A percentile compares a stretch with the other conserved stretches of the same genome.
Evolutionary conservation across 2,329 filamentous ascomycete genomes (phyloP).

Genomic region (Colletotrichum sp.): DNA sequence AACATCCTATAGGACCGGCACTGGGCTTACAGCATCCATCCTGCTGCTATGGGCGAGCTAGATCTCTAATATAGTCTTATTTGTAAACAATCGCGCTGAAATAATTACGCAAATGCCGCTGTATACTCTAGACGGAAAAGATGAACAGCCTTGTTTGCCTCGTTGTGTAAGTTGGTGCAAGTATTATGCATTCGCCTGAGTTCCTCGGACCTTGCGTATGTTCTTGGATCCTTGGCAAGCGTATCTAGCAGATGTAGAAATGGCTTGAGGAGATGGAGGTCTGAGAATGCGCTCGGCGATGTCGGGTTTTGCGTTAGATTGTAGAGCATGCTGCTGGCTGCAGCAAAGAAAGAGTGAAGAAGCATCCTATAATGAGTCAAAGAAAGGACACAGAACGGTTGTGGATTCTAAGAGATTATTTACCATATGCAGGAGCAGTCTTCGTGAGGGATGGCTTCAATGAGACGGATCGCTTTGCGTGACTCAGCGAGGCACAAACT

Average conservation of each 20-base stretch:
- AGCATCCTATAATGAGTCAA: neutral
- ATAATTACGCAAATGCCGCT: neutral
- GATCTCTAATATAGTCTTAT: neutral
- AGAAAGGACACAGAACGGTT: neutral
- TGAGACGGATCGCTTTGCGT: neutral
- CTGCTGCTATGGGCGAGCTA: neutral
- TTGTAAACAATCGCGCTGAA: neutral
- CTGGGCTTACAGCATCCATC: neutral
- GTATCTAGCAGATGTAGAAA: neutral
- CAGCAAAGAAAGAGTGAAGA: neutral
- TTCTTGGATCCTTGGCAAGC: neutral
- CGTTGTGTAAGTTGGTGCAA: neutral
- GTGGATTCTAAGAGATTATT: neutral
- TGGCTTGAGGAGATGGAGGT: neutral
- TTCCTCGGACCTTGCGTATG: neutral
- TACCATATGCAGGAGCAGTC: neutral
- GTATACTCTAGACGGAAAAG: neutral
- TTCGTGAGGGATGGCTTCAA: neutral
- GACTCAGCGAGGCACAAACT: neutral
- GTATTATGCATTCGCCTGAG: neutral
- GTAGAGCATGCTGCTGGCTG: neutral
- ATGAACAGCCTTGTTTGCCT: neutral
- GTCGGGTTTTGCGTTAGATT: neutral
- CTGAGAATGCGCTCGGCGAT: neutral
- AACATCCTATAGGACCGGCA: neutral